phyloP scores from a whole-genome alignment of 208 protist species.

The Acanthamoeba triangularis region DNA sequence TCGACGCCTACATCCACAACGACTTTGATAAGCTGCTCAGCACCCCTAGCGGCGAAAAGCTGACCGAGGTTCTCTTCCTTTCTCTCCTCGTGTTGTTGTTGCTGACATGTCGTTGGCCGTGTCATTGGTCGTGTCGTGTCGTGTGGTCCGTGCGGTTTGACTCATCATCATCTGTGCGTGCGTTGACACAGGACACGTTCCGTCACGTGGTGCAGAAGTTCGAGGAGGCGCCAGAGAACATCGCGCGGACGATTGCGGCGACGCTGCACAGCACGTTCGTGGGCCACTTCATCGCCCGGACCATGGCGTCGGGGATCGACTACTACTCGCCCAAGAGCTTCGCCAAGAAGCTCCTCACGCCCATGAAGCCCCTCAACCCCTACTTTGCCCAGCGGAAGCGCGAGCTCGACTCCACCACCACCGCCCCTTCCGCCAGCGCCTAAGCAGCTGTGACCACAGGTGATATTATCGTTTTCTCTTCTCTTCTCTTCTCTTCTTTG shows the following conservation, averaged over 20 bases:
- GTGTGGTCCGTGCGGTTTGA: background rate
- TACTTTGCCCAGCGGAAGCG: slow-evolving; percentile 28
- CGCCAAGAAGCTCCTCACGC: slow-evolving; percentile 10
- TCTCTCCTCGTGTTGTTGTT: too few relatives aligned
- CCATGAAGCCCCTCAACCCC: slow-evolving; percentile 29
- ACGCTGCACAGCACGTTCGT: slow-evolving; percentile 22
- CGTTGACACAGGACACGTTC: background rate
- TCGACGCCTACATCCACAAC: slow-evolving; percentile 5
- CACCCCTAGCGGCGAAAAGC: background rate
- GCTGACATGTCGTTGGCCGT: too few relatives aligned
- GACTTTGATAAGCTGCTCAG: slow-evolving; percentile 18
- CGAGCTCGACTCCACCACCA: background rate
- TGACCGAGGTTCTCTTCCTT: background rate
- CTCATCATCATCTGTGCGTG: background rate
- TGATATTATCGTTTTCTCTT: too few relatives aligned
- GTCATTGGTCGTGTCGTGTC: too few relatives aligned
- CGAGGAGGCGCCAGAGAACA: slow-evolving; percentile 22
- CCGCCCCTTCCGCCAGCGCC: too few relatives aligned
- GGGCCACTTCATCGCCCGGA: background rate
- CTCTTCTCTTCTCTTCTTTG: too few relatives aligned
- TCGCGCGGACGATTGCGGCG: background rate
- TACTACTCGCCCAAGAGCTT: slow-evolving; percentile 23
- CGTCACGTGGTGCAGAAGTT: background rate
- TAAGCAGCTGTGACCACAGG: too few relatives aligned
- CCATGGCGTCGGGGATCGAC: background rate